Evolutionary conservation across 768 basidiomycete genomes (phyloP), one percentile per base, ranked within the genome.

Genomic region (Macrocybe gigantea): DNA sequence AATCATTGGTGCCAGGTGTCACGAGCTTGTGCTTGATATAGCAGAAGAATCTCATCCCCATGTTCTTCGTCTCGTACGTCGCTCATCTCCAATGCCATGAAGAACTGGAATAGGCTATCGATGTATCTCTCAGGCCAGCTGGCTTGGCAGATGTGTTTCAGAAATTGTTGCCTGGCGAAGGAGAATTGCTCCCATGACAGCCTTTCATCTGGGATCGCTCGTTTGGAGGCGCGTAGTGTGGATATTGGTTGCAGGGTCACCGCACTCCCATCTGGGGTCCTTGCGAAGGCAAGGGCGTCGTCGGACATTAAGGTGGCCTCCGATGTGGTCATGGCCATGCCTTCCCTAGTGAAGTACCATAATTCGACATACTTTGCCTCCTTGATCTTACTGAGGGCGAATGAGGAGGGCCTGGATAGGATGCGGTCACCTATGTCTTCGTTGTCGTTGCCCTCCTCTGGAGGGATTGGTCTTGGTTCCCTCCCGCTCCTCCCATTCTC

Each of bases 121-220:
- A 45, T 13, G 33, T 45, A 13, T 10, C 13, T 34, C 9, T 48
- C 10, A 11, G 47, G 47, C 47, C 47, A 48, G 12, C 38, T 34
- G 6, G 13, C 29, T 22, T 41, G 31, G 11, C 9, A 8, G 22
- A 48, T 38, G 47, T 48, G 38, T 6, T 41, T 6, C 6, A 53
- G 34, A 11, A 50, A 14, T 1, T 7, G 7, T 5, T 44, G 51
- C 2, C 48, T 41, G 0, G 49, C 60, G 1, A 50, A 15, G 0
- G 53, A n/a, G 11, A 60, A 49, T 2, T 60, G 48, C 0, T 31
- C 4, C 38, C 56, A 54, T 5, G 48, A 8, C 0, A 61, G 49
- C 0, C 54, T 41, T 1, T 52, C 45, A 44, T 61, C 53, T 0
- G 34, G 14, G 0, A 44, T 30, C 0, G 36, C 50, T 1, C 43